Conservation (phyloP, 2,329 filamentous ascomycete species). For the Scedosporium minutisporum region DNA sequence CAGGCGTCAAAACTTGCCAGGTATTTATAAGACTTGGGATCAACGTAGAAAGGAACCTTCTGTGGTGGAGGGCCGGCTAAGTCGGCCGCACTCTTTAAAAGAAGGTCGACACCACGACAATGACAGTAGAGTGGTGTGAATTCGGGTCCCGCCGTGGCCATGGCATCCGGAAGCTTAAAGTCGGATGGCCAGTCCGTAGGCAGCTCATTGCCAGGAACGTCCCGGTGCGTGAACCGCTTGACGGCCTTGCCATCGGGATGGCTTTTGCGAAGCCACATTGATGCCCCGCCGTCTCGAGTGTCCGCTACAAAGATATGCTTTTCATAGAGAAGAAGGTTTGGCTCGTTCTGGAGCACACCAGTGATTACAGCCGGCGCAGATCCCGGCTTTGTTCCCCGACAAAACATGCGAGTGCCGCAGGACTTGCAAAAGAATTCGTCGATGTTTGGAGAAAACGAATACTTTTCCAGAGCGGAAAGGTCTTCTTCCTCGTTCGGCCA, state of each 20-base stretch:
- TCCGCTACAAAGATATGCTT: constrained; percentile 37
- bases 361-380: constrained; percentile 25
- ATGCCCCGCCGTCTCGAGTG: constrained; percentile 42
- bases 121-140: constrained; percentile 31
- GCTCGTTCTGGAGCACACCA: constrained; percentile 24
- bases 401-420: constrained; percentile 36
- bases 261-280: constrained; percentile 30
- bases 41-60: constrained; percentile 31
- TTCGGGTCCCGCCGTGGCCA: constrained; percentile 11
- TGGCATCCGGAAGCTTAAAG: constrained; percentile 7
- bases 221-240: constrained; percentile 16
- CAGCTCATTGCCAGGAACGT: constrained; percentile 17
- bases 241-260: constrained; percentile 19
- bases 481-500: constrained; percentile 27
- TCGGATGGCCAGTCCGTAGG: constrained; percentile 19
- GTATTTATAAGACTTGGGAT: constrained; percentile 30
- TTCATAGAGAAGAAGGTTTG: constrained; percentile 20
- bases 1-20: constrained; percentile 32
- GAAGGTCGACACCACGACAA: constrained; percentile 34
- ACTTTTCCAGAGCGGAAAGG: constrained; percentile 21
- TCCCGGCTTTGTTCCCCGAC: constrained; percentile 11
- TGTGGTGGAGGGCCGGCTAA: constrained; percentile 13
- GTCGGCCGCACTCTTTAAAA: constrained; percentile 22
- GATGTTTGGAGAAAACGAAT: constrained; percentile 23
- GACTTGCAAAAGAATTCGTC: constrained; percentile 30